phyloP scores from a whole-genome alignment of 179 eudicot genomes.

The Amaranthus tricolor region DNA sequence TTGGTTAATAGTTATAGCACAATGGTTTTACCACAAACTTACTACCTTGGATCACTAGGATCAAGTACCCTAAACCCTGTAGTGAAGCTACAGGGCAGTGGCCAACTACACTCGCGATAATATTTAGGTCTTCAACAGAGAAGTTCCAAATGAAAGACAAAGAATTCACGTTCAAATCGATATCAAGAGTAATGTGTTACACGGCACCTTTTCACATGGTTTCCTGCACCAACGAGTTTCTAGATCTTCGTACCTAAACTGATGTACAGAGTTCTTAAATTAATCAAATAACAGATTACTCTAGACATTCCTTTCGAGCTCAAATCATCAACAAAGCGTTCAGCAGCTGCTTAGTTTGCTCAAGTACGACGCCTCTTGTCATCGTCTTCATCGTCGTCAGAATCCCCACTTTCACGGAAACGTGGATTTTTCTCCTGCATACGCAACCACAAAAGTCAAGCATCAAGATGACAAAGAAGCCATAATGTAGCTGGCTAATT shows the following conservation, averaged over 20 bases:
- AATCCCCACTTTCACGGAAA: slow-evolving; percentile 91
- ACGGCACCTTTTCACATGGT: neutral
- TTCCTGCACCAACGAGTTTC: slow-evolving; percentile 2
- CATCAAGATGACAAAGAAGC: neutral
- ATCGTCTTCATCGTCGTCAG: slow-evolving; percentile 89
- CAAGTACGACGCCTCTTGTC: slow-evolving; percentile 54
- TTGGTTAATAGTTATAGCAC: too few relatives aligned
- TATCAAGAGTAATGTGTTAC: neutral
- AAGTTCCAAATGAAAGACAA: neutral
- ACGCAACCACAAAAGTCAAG: neutral
- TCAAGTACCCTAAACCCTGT: too few relatives aligned
- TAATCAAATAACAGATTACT: slow-evolving; percentile 11
- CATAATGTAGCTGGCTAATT: neutral
- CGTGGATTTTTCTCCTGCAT: slow-evolving; percentile 95
- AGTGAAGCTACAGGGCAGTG: too few relatives aligned
- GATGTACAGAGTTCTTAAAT: slow-evolving; percentile 10
- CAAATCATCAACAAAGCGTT: slow-evolving; percentile 2
- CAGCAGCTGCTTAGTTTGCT: slow-evolving; percentile 7
- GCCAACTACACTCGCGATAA: too few relatives aligned
- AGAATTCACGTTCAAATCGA: neutral
- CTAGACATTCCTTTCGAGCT: neutral
- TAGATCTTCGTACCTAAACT: slow-evolving; percentile 15
- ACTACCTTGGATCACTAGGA: too few relatives aligned
- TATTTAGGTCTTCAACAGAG: too few relatives aligned
- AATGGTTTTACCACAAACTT: too few relatives aligned